Conservation (phyloP, 208 protist species). For the Giardia muris region DNA sequence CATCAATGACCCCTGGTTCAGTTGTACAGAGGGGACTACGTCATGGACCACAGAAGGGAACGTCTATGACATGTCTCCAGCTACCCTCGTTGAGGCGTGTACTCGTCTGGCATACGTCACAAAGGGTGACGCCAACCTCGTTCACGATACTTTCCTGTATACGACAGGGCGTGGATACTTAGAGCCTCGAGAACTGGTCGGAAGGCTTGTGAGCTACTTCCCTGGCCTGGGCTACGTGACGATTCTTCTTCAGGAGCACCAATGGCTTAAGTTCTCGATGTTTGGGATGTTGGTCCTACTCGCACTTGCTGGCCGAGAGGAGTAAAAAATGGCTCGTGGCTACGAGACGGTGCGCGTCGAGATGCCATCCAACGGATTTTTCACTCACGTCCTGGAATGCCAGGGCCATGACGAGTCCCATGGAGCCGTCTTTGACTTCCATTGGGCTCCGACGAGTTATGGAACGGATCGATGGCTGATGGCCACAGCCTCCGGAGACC, state of each 20-base stretch:
- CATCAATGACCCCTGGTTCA: background rate
- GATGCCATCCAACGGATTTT: background rate
- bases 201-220: background rate
- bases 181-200: background rate
- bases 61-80: background rate
- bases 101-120: background rate
- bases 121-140: constrained; percentile 14
- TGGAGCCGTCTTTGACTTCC: background rate
- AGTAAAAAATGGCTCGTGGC: background rate
- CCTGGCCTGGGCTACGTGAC: background rate
- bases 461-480: background rate
- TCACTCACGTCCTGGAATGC: background rate
- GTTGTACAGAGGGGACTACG: background rate
- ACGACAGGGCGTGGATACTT: background rate
- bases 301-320: background rate
- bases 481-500: background rate
- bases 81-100: background rate
- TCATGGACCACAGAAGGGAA: background rate
- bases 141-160: background rate
- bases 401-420: background rate
- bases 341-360: background rate
- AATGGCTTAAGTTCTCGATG: background rate
- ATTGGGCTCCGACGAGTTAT: background rate
- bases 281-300: background rate
- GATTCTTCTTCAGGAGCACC: background rate